Evolutionary conservation across 1,139 yeast species (phyloP).

Genomic region (Blastobotrys persicus): DNA sequence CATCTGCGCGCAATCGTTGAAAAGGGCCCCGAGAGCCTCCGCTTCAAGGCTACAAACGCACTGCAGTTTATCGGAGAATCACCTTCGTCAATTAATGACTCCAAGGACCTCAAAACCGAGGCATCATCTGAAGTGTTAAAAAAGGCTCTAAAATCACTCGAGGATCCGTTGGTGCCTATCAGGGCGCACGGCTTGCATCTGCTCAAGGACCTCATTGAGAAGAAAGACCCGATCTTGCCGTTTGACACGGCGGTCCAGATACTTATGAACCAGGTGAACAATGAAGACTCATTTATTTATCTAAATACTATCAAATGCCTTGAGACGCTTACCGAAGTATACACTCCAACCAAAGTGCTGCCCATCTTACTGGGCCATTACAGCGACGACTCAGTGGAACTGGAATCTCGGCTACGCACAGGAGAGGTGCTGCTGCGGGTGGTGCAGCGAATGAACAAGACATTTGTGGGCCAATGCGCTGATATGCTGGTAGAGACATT

Average conservation of each 20-base stretch:
- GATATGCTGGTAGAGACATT: slow-evolving; percentile 40
- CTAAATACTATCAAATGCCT: slow-evolving; percentile 80
- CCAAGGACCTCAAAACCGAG: not conserved
- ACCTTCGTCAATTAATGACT: slow-evolving; percentile 5
- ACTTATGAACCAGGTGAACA: slow-evolving; percentile 64
- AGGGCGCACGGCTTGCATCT: slow-evolving; percentile 81
- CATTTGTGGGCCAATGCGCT: slow-evolving; percentile 46
- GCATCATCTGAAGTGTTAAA: slow-evolving; percentile 29
- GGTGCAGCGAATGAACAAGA: slow-evolving; percentile 49
- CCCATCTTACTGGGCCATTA: slow-evolving; percentile 46
- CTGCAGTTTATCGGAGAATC: slow-evolving; percentile 20
- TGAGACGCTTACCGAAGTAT: slow-evolving; percentile 52
- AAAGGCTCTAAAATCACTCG: slow-evolving; percentile 63
- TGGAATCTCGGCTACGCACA: slow-evolving; percentile 68
- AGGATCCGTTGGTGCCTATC: slow-evolving; percentile 79
- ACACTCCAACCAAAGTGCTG: slow-evolving; percentile 42
- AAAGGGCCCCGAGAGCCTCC: slow-evolving; percentile 19
- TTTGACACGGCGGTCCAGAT: slow-evolving; percentile 56
- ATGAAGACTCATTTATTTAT: slow-evolving; percentile 83
- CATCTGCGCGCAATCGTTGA: slow-evolving; percentile 33
- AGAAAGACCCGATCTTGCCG: slow-evolving; percentile 50
- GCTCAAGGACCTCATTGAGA: slow-evolving; percentile 55
- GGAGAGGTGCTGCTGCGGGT: slow-evolving; percentile 77
- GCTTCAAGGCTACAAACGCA: slow-evolving; percentile 24
- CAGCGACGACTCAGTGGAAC: slow-evolving; percentile 31